Evolutionary conservation across 1,139 yeast species (phyloP), one percentile per base, ranked within the genome.

Genomic region (Scheffersomyces segobiensis): DNA sequence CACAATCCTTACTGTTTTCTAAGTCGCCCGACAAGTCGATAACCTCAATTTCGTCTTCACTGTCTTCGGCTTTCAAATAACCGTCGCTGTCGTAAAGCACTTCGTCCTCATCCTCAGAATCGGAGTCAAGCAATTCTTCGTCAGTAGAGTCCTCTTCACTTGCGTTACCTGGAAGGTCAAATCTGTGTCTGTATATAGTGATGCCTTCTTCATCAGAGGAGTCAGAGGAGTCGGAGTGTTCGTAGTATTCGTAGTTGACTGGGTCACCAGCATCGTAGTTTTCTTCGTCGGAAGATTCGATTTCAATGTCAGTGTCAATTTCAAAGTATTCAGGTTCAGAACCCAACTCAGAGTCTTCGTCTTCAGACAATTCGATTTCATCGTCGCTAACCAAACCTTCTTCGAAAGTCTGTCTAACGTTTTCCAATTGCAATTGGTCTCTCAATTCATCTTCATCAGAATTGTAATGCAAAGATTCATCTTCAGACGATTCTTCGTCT

Each of bases 1-100:
- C 83, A 66, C 81, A 80, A 66, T 80, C 84, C 63, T 78, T 80
- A 56, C 82, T 77, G 66, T 78, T 71, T 60, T 73, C 77, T 64
- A 80, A 76, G 65, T 80, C 84, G 56, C 74, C 75, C 53, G 80
- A 69, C 66, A 80, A 76, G 65, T 80, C 84, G 61, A 80, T 76
- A 46, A 80, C 68, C 56, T 72, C 75, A 58, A 71, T 68, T 56
- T 77, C 80, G 20, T 76, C 78, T 49, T 78, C 82, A 14, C 69
- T 67, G 59, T 76, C 76, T 52, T 72, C 67, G 53, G 78, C 76
- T 50, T 69, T 63, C 58, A 74, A 71, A 50, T 67, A 62, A 21
- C 64, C 65, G 26, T 72, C 72, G n/a, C 68, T 68, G 46, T 68
- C 67, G 49, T 60, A 61, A 32, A 55, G 61, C 12, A 65, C 68